Evolutionary conservation across 202 grass and related monocot species (phyloP), one percentile per base, ranked within the genome.

Genomic region (Bolboschoenoplectus hybrid): DNA sequence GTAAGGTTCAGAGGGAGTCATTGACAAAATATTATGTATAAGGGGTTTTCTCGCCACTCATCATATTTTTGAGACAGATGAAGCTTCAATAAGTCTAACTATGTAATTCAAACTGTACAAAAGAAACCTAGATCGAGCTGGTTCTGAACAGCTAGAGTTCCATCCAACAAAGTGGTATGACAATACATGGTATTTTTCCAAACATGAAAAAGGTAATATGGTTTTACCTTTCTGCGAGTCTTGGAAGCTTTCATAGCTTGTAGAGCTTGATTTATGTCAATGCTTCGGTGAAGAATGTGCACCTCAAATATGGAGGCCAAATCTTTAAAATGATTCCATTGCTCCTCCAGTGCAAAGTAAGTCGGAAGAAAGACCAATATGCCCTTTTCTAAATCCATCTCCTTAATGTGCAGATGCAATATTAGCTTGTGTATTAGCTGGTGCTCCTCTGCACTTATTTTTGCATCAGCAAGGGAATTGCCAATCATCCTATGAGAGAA

Each of bases 301-400:
- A 97, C 89, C 62, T 95, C 91, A 75, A 93, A 97, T 56, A 86
- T 60, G 60, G 85, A 91, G 70, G 62, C 86, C 73, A 85, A 38
- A 4, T 64, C 40, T 53, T 67, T 66, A 69, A 97, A 76, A 78
- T 89, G 91, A 58, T 90, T 85, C 95, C 95, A 97, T 89, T 95
- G 95, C 61, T 92, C 86, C 87, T 97, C 95, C 88, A 97, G 73
- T 55, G 92, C 93, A 89, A 93, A 87, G 75, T 97, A 95, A 67
- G 91, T 97, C 74, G 95, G 95, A 80, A 97, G 92, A 76, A 97
- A 97, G 81, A 97, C 92, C 87, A 97, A 93, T 94, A 97, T 91
- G 82, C 95, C 90, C 68, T 93, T 97, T 88, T 87, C 83, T 85
- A 90, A 84, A 45, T 97, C 88, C 67, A 75, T 66, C 83, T 97